Conservation (phyloP, 2,329 filamentous ascomycete genomes). For the Karstenula rhodostoma region DNA sequence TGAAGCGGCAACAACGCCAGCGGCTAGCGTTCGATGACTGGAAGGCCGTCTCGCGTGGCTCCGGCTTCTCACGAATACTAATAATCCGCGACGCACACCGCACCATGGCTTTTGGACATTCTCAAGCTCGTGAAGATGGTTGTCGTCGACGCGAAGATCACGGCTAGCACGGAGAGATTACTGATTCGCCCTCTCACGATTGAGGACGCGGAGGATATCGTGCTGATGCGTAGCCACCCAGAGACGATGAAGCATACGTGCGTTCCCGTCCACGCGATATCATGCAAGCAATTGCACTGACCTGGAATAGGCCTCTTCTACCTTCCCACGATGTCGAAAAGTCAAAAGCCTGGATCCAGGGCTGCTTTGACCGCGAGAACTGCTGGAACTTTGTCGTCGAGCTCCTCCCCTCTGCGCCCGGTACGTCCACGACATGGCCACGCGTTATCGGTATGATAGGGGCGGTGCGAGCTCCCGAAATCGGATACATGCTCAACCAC, state of each 20-base stretch:
- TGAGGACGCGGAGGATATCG: constrained; percentile 61
- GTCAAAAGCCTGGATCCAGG: constrained; percentile 50
- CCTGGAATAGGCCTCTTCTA: constrained; percentile 51
- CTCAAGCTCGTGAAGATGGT: constrained; percentile 37
- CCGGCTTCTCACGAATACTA: constrained; percentile 21
- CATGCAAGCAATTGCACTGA: background rate
- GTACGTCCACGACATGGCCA: constrained; percentile 19
- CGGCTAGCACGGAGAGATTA: constrained; percentile 60
- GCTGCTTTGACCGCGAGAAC: constrained; percentile 41
- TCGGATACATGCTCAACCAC: constrained; percentile 55
- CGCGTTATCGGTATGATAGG: constrained; percentile 54
- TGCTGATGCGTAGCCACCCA: constrained; percentile 63
- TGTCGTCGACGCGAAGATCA: constrained; percentile 40
- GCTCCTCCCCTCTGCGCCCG: constrained; percentile 40
- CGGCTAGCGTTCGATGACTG: constrained; percentile 31
- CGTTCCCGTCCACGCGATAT: constrained; percentile 21
- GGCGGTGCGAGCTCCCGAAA: constrained; percentile 50
- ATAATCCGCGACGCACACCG: constrained; percentile 28
- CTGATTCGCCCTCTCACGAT: constrained; percentile 60
- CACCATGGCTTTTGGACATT: constrained; percentile 32
- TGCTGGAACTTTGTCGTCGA: constrained; percentile 68
- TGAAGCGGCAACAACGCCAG: no score
- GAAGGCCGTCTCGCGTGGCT: constrained; percentile 25
- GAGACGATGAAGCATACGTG: constrained; percentile 71
- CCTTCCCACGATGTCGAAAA: constrained; percentile 58